These are phyloP conservation scores for Apiotrichum laibachii DNA, from an alignment of 1,284 basidiomycete genomes.

Conservation along the genomic window DNA sequence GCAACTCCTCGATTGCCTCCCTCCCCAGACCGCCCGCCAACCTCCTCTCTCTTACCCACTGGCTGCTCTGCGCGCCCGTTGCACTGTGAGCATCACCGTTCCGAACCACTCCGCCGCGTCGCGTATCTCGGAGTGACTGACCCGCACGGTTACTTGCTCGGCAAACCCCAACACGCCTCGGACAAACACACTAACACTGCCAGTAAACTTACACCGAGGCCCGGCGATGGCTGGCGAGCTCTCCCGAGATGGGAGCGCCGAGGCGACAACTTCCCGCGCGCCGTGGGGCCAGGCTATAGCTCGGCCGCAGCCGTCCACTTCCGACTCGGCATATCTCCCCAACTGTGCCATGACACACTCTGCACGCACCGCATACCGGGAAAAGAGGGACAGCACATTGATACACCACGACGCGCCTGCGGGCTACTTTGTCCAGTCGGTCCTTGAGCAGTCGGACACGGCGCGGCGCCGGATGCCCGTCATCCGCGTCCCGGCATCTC, in stretches of 20 bases:
- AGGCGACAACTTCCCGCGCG: constrained; percentile 27
- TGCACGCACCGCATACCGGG: not conserved
- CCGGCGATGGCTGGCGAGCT: constrained; percentile 15
- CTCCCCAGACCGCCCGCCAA: too few relatives aligned
- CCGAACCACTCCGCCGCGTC: too few relatives aligned
- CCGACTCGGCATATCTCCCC: not conserved
- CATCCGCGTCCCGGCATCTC: constrained; percentile 33
- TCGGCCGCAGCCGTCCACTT: not conserved
- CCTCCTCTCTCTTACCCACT: too few relatives aligned
- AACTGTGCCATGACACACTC: not conserved
- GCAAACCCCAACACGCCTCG: too few relatives aligned
- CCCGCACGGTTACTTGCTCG: too few relatives aligned
- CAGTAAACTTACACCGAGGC: not conserved
- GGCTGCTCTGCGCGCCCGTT: too few relatives aligned
- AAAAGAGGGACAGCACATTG: not conserved
- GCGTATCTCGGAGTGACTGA: too few relatives aligned
- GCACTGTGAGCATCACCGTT: too few relatives aligned
- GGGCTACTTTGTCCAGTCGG: constrained; percentile 3
- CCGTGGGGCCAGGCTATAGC: not conserved
- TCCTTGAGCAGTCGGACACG: not conserved
- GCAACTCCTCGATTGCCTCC: too few relatives aligned
- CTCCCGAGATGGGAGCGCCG: constrained; percentile 34
- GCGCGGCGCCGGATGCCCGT: constrained; percentile 1
- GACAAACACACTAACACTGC: too few relatives aligned
- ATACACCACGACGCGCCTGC: not conserved